Base-by-base conservation (phyloP, 371 early-diverging fungal genomes). In the Rhizopus delemar region DNA sequence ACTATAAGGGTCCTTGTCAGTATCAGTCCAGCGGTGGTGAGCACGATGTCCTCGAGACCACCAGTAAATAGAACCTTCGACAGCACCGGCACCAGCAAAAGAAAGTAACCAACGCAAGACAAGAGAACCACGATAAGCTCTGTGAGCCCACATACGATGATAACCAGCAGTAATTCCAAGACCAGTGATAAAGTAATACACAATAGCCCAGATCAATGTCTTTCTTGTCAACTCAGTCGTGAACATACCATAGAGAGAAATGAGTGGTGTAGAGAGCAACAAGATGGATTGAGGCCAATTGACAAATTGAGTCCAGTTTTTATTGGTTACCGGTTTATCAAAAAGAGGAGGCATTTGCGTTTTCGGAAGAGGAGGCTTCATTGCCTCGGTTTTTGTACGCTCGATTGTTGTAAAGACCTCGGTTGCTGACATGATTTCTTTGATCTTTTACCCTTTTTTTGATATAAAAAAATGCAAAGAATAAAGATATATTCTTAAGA, bases 151-250 rank as follows among this genome's bases (percentile, higher is more conserved):
- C 56, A 87, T 71, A 46, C 93, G 88, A 69, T 93, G 93, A 69
- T 93, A 91, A 22, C 90, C 94, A 51, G 91, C 95, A 36, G 97
- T 97, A 75, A 97, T 94, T 41, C 95, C 95, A 51, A 96, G 78
- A 11, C 92, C 96, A 11, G 94, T 90, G 61, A 89, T 61, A 62
- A 84, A 86, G 74, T 94, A 94, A 74, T 89, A 95, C 12, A 85
- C 45, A 35, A 92, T 60, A 28, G 89, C 53, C 85, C 87, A 94
- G 55, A 89, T 71, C 50, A 89, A 63, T 1, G 96, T 96, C 74
- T 90, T 85, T 15, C 55, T 52, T 51, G 65, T 70, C 46, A 94
- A 62, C 56, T 83, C 77, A 31, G 88, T 89, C 22, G 88, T 90
- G 28, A 87, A 66, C 36, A 87, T 43, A 54, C 94, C 94, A 68